Base-by-base conservation (phyloP, 352 stramenopile genomes). In the Globisporangium orthogonon region DNA sequence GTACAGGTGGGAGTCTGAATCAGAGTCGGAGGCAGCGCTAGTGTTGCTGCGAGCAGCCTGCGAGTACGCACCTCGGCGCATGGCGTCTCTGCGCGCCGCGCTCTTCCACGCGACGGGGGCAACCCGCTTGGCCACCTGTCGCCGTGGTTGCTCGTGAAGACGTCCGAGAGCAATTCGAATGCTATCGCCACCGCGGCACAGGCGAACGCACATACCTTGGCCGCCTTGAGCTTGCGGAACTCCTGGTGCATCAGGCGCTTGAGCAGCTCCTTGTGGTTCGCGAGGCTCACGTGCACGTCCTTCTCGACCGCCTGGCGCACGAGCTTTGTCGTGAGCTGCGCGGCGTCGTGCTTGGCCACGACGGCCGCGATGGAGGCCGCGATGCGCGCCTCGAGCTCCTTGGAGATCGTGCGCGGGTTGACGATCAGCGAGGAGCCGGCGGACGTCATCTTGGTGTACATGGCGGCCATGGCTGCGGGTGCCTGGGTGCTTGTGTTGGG, bases 201-300 rank as follows among this genome's bases (percentile, higher is more conserved):
- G 3, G 17, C 4, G 2, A 15, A 3, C 15, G 17, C 3, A 35
- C 47, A 29, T 37, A 87, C 67, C 60, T 90, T 89, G 50, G 87
- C 68, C 15, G 80, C 71, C 59, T 91, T 91, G 54, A 87, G 66
- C 43, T 86, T 86, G 40, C 83, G 76, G 35, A 93, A 73, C 55
- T 93, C 83, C 51, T 91, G 80, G 59, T 92, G 85, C 83, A 95
- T 91, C 30, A 95, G 63, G 17, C 85, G 83, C 75, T 95, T 95
- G 52, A 95, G 78, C 52, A 93, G 74, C 49, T 95, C 85, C 58
- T 93, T 93, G 73, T 95, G 85, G 71, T 84, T 91, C 59, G 76
- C 79, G 39, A 95, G 73, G 58, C 83, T 95, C 60, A 95, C 80
- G 61, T 71, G 73, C n/a, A 95, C 69, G 41, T 92, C 76, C 58